Evolutionary conservation across 192 early-diverging fungal genomes (phyloP), one percentile per base, ranked within the genome.

Genomic region (Entomortierella beljakovae): DNA sequence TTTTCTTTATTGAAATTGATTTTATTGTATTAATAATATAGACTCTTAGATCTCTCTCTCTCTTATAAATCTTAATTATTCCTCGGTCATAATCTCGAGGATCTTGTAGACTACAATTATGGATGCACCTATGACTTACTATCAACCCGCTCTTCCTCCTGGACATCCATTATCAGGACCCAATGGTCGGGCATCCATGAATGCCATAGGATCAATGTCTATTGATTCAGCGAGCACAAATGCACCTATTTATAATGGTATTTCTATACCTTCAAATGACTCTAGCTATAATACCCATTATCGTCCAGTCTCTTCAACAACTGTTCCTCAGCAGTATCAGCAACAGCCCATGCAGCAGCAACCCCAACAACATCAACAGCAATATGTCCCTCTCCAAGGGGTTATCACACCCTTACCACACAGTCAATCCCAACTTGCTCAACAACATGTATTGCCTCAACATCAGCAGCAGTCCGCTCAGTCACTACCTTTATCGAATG

Each of bases 281-380:
- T 64, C 71, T 25, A 52, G 49, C n/a, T 74, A 65, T 42, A 61
- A 49, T 23, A 48, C 71, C 5, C 64, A 65, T 16, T 64, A 66
- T 37, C 71, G 65, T n/a, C 70, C 75, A 22, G 54, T 58, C 2
- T 46, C 75, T 18, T 23, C 67, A 22, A 55, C 75, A 3, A 38
- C 66, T 3, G 52, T 52, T 0, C 61, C 54, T 26, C 67, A 56
- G 23, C 70, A 57, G 8, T 57, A 64, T 33, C 70, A 72, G 37
- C 59, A 62, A 23, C 69, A 62, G 50, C 22, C 56, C 3, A 29
- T 52, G 11, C 59, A 58, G n/a, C 23, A 20, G 28, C 57, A 69
- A n/a, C 67, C 35, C n/a, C 61, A 62, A 25, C 69, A 71, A 37
- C 70, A 72, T 6, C 70, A 74, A 32, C 71, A 74, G 40, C 71